Base-by-base conservation (phyloP, 2,329 filamentous ascomycete genomes). In the Cytospora paraplurivora region DNA sequence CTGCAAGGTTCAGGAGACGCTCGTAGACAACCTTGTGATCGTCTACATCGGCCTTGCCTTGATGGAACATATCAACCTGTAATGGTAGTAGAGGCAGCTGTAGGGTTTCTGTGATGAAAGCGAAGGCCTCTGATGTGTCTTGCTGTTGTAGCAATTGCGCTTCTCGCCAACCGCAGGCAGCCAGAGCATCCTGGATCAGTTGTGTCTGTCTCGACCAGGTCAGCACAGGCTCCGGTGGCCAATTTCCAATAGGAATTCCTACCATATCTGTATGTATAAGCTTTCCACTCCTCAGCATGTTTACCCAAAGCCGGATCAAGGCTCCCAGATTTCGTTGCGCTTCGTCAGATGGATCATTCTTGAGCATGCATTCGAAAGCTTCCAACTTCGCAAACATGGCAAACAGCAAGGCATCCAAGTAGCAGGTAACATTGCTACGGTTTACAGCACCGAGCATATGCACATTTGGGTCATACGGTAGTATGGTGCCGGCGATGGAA, bases 1-100 rank as follows among this genome's bases (percentile, higher is more conserved):
- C 91, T 0, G 93, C 93, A 49, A 99, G 86, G 71, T 98, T 95
- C 7, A 99, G 81, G 27, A 97, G 78, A 59, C 95, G 84, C 76
- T 99, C 95, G 69, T 96, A 94, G 59, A 97, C 88, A 63, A 97
- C 92, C 73, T 96, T 97, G 79, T 98, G 94, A 71, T 99, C 95
- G 68, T 96, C 93, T 49, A 87, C 86, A 56, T 90, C 89, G 66
- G 91, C 89, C 71, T 91, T 92, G 15, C 94, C 95, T 32, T 92
- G 91, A 72, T 77, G 95, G 69, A 94, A 97, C 15, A 98, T 87
- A 72, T 98, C 93, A 80, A 97, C 94, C 73, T 97, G 96, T 44
- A 98, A 77, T 0, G 93, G 93, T 33, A 98, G 83, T 1, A 98
- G 81, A 7, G 95, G 95, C 17, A 98, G 77, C 70, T 96, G 89